A percentile compares a stretch with the other conserved stretches of the same genome.
phyloP scores from a whole-genome alignment of 352 stramenopile genomes.

The Phytophthora vignae region DNA sequence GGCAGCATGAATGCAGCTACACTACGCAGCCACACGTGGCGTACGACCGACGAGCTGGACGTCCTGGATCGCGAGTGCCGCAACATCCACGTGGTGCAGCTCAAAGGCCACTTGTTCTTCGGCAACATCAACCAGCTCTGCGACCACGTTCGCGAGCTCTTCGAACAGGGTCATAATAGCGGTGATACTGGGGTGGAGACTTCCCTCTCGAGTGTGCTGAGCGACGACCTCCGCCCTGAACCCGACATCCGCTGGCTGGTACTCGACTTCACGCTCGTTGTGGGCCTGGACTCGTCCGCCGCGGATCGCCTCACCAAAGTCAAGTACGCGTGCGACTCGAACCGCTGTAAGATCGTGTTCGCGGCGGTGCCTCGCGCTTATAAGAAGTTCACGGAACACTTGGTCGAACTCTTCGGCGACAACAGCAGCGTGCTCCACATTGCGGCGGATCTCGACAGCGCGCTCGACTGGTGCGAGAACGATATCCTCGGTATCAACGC shows the following conservation, averaged over 20 bases:
- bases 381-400: constrained; percentile 63
- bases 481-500: constrained; percentile 54
- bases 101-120: constrained; percentile 91
- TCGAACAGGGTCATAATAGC: constrained; percentile 43
- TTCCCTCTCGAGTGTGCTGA: constrained; percentile 27
- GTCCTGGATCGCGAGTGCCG: constrained; percentile 73
- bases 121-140: constrained; percentile 92
- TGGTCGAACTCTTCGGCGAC: constrained; percentile 66
- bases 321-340: constrained; percentile 75
- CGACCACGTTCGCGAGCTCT: constrained; percentile 85
- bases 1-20: constrained; percentile 93
- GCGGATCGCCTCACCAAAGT: constrained; percentile 82
- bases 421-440: constrained; percentile 55
- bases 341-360: constrained; percentile 76
- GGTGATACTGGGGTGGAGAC: constrained; percentile 10
- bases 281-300: constrained; percentile 91
- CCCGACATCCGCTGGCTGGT: constrained; percentile 70
- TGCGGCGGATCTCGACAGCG: constrained; percentile 64
- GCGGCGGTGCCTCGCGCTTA: constrained; percentile 70
- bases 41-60: constrained; percentile 85
- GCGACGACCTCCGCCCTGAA: constrained; percentile 24
- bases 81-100: constrained; percentile 84
- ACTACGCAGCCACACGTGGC: constrained; percentile 78
- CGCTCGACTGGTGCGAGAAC: constrained; percentile 80
- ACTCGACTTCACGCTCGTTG: constrained; percentile 93